Base-by-base conservation (phyloP, 345 rosid genomes). In the Cardamine occulta region DNA sequence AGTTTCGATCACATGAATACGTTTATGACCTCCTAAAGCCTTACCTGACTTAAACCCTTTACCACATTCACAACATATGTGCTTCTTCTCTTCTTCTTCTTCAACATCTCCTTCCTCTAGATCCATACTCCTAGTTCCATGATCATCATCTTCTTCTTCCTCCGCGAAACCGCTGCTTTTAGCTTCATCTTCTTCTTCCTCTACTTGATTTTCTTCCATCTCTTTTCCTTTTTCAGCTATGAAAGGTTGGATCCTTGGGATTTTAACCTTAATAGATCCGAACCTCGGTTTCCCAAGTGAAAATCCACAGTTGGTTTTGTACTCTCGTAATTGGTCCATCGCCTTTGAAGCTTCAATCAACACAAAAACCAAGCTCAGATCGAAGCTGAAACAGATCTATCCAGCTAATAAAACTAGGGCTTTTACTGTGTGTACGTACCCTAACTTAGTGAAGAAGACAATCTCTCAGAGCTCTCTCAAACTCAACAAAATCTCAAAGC, bases 11-110 rank as follows among this genome's bases (percentile, higher is more conserved):
- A 54, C 24, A 71, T 84, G 88, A 39, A 83, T 79, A 57, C 88
- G 63, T 80, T 80, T 85, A 59, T 87, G 88, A 2, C 88, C 88
- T 18, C 87, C 86, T 44, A 82, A 68, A 10, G 85, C 91, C 37
- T 87, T 85, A 8, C 87, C 88, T 3, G 87, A 82, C 34, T 48
- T 60, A 70, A 84, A 87, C 24, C 13, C 34, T 74, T 81, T 87
- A 53, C 80, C 78, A 71, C 88, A 87, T 65, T 64, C 77, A 73
- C 48, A 11, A 32, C 81, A 78, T 44, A 67, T 35, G 47, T 78
- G 78, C 18, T 65, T 77, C 68, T 72, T 71, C 42, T 72, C 64
- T 31, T 72, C 77, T 29, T 54, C 80, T 75, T 39, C 74, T 52
- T 53, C 70, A 11, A 51, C 44, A 51, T 21, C 70, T 51, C 60